Conservation (phyloP, 1,284 basidiomycete genomes). For the Cystobasidium slooffiae region DNA sequence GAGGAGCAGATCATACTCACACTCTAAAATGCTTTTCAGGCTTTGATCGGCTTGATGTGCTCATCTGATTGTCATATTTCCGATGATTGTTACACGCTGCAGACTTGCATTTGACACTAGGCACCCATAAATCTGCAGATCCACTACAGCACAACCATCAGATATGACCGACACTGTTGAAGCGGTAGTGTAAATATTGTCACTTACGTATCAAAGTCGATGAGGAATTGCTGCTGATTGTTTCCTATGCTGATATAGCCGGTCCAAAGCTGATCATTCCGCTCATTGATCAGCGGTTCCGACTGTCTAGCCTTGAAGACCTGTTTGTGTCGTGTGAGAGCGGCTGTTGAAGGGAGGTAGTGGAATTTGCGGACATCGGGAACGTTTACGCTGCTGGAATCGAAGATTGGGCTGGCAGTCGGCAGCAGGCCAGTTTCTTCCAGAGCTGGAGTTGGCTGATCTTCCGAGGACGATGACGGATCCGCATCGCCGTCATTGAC, state of each 20-base stretch:
- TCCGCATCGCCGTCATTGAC: neutral
- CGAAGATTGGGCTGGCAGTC: neutral
- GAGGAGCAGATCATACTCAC: neutral
- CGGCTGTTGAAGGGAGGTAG: constrained; percentile 11
- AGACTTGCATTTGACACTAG: constrained; percentile 38
- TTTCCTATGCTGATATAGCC: constrained; percentile 48
- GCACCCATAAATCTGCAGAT: constrained; percentile 46
- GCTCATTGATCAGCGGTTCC: constrained; percentile 40
- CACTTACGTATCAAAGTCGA: constrained; percentile 48
- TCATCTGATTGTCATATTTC: constrained; percentile 40
- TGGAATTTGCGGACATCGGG: constrained; percentile 12
- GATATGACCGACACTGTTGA: neutral
- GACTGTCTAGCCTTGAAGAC: constrained; percentile 40
- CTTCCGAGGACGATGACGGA: neutral
- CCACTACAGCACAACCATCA: neutral
- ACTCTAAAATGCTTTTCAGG: constrained; percentile 31
- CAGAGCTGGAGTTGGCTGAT: neutral
- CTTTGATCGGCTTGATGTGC: constrained; percentile 28
- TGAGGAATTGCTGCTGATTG: constrained; percentile 47
- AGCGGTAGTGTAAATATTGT: no score
- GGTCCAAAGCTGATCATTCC: constrained; percentile 49
- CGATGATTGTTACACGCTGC: constrained; percentile 35
- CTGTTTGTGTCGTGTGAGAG: neutral
- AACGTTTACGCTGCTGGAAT: neutral
- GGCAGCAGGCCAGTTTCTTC: neutral